Base-by-base conservation (phyloP, 192 early-diverging fungal genomes). In the Coemansia sp. region DNA sequence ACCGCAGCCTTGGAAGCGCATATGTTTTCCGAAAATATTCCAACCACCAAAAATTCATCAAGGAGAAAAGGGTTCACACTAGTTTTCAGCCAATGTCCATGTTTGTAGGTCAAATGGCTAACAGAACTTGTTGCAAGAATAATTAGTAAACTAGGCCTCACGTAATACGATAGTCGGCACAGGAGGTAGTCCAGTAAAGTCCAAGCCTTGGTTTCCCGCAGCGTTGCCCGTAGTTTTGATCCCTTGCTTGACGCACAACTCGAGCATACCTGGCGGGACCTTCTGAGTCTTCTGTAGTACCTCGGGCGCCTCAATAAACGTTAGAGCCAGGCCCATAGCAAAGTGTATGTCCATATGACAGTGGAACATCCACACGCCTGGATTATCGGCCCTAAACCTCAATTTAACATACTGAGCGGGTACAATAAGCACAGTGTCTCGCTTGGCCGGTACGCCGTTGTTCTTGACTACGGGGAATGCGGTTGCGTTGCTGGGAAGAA, bases 311-410 rank as follows among this genome's bases (percentile, higher is more conserved):
- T 91, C 90, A 61, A 94, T 73, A 72, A 95, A 70, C 3, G 84
- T 79, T 29, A 86, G 85, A n/a, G 84, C 88, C 66, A 93, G 77
- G 48, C 93, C 93, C 56, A 88, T 69, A 17, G 83, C 81, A 64
- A 93, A 79, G 51, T 85, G 84, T 24, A 75, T 70, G 24, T 77
- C 74, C 48, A 70, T 48, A 69, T 92, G 93, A 80, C 93, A 94
- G 75, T 93, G 94, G 75, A 94, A 83, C 42, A 90, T 71, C 93
- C 93, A 96, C 17, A 87, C 87, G 12, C 92, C 94, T 3, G 91
- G 90, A 69, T 94, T 94, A 70, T 94, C 86, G 10, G 91, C 90
- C 20, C 76, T 56, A 68, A 93, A 92, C 19, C 92, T 80, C 44
- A 95, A 67, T 40, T 87, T 87, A 27, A 84, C 71, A 64, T 88